phyloP scores from a whole-genome alignment of 2,329 filamentous ascomycete genomes.

The Sporothrix pallida region DNA sequence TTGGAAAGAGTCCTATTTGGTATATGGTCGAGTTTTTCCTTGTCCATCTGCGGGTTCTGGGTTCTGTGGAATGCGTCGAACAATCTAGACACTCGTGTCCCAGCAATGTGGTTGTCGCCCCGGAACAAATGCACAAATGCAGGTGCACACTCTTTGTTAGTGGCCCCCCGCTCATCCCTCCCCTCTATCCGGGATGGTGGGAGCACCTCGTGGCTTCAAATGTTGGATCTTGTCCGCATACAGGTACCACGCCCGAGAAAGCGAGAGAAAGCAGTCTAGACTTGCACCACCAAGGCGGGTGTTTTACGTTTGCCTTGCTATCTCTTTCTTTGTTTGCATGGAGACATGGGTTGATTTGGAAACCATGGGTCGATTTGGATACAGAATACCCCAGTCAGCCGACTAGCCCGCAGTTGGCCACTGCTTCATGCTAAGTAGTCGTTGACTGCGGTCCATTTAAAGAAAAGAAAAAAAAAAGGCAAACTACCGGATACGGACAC shows the following conservation, averaged over 20 bases:
- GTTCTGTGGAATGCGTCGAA: background rate
- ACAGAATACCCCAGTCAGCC: no score
- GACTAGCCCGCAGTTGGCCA: no score
- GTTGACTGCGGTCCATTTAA: background rate
- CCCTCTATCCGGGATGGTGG: background rate
- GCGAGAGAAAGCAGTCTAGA: background rate
- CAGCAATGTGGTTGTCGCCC: background rate
- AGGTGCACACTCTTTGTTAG: background rate
- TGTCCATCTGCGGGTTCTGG: background rate
- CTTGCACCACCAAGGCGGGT: background rate
- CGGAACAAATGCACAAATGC: background rate
- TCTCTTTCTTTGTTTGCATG: constrained; percentile 7
- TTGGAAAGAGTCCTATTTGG: background rate
- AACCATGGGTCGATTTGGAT: no score
- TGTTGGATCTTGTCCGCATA: background rate
- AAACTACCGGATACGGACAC: background rate
- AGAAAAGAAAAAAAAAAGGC: background rate
- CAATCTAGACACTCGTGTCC: background rate
- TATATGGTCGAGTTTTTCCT: background rate
- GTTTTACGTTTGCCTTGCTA: background rate
- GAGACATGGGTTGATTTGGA: background rate
- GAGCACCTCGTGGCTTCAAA: background rate
- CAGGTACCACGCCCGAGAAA: background rate
- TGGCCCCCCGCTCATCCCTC: background rate
- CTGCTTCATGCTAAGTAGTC: no score